phyloP scores from a whole-genome alignment of 495 filamentous ascomycete species.

The Lepraria neglecta region DNA sequence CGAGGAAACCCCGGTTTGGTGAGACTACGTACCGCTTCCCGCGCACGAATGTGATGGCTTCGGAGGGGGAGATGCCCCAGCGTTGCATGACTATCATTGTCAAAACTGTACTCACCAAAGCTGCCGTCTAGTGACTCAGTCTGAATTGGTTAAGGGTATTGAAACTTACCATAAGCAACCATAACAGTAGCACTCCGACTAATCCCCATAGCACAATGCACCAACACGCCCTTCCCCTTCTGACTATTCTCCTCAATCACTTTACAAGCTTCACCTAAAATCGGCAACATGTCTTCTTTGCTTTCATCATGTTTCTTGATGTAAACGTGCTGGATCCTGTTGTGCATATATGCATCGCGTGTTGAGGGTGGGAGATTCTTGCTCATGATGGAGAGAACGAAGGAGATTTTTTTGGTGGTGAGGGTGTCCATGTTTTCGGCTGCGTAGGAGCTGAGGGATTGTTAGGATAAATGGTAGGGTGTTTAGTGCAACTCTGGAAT shows the following conservation, averaged over 20 bases:
- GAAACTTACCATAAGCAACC: conserved; percentile 14
- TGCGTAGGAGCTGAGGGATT: neutral
- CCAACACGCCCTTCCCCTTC: conserved; percentile 6
- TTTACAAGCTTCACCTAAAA: conserved; percentile 3
- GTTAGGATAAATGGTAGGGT: too few species aligned
- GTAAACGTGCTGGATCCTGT: conserved; percentile 6
- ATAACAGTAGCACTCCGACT: conserved; percentile 17
- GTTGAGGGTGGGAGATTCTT: conserved; percentile 13
- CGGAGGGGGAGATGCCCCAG: conserved; percentile 10
- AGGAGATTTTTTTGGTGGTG: conserved; percentile 6
- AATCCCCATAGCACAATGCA: conserved; percentile 20
- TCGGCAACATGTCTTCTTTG: conserved; percentile 7
- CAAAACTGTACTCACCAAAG: too few species aligned
- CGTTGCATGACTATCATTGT: conserved; percentile 12
- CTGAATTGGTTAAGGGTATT: neutral
- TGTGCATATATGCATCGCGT: conserved; percentile 6
- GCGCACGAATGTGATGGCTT: conserved; percentile 11
- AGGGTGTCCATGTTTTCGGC: conserved; percentile 16
- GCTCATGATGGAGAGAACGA: conserved; percentile 19
- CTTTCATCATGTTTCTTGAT: conserved; percentile 13
- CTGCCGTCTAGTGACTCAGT: too few species aligned
- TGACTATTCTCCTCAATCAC: conserved; percentile 12
- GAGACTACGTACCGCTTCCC: conserved; percentile 11
- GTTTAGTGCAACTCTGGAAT: too few species aligned
- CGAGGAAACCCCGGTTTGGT: conserved; percentile 15